These are phyloP conservation scores for Xerocomus nothofagi DNA, from an alignment of 1,284 basidiomycete genomes.

Conservation along the genomic window DNA sequence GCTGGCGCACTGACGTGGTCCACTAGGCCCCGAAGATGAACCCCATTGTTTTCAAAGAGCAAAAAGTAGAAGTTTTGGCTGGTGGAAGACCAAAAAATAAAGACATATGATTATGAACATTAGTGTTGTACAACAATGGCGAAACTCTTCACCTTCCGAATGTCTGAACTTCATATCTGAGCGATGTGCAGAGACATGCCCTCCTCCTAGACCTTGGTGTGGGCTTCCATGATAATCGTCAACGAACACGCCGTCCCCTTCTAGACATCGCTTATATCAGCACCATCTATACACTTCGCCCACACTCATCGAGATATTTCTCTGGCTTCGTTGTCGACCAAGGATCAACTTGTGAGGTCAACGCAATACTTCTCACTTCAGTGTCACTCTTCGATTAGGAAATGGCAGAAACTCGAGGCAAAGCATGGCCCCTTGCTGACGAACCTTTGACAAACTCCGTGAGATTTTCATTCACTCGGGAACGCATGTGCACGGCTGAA, in stretches of 20 bases:
- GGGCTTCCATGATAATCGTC: too few relatives aligned
- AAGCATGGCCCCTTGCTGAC: slow-evolving; percentile 93
- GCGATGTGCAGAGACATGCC: too few relatives aligned
- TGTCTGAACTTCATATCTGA: background rate
- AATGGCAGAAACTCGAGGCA: slow-evolving; percentile 66
- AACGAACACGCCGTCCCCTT: slow-evolving; percentile 9
- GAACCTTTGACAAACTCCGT: slow-evolving; percentile 94
- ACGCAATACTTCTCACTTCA: slow-evolving; percentile 9
- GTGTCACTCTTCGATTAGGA: slow-evolving; percentile 6
- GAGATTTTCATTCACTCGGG: slow-evolving; percentile 30
- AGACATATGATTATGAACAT: too few relatives aligned
- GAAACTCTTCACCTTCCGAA: background rate
- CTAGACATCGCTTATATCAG: slow-evolving; percentile 21
- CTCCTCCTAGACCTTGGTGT: too few relatives aligned
- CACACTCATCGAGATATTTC: background rate
- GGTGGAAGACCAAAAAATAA: too few relatives aligned
- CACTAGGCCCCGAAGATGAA: background rate
- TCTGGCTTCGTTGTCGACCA: slow-evolving; percentile 48
- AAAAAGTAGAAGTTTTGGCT: too few relatives aligned
- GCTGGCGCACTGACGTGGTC: background rate
- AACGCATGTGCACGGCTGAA: background rate
- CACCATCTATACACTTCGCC: background rate
- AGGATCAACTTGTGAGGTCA: slow-evolving; percentile 83
- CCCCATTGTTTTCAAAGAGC: background rate
- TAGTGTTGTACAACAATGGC: background rate